phyloP scores from a whole-genome alignment of 1,139 yeast species.

The Debaryomyces psychrophilus region DNA sequence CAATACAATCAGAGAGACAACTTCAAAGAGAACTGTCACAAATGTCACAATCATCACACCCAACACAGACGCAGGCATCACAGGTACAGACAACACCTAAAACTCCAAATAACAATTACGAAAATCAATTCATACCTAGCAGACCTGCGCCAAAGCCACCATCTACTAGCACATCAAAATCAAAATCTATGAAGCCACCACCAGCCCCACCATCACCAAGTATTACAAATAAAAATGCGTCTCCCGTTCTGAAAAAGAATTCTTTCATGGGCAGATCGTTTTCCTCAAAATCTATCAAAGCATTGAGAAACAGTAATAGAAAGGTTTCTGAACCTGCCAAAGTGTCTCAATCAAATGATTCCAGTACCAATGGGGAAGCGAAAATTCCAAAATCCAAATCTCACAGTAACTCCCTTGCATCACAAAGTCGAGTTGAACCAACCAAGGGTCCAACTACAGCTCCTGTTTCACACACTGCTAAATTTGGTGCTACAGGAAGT shows the following conservation, averaged over 20 bases:
- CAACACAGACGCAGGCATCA: constrained; percentile 24
- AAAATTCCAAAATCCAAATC: constrained; percentile 50
- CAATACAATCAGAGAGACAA: constrained; percentile 10
- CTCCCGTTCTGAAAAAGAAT: constrained; percentile 21
- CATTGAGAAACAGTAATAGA: constrained; percentile 28
- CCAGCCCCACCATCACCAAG: constrained; percentile 14
- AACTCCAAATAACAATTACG: constrained; percentile 28
- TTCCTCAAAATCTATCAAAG: constrained; percentile 44
- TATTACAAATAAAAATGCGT: constrained; percentile 14
- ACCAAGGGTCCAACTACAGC: constrained; percentile 42
- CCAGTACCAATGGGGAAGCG: constrained; percentile 2
- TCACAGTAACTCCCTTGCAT: constrained; percentile 43
- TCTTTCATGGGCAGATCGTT: constrained; percentile 40
- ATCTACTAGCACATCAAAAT: constrained; percentile 13
- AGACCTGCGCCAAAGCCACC: constrained; percentile 71
- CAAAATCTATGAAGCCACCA: constrained; percentile 8
- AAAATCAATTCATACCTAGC: constrained; percentile 60
- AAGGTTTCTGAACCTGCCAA: constrained; percentile 26
- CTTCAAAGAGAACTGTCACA: constrained; percentile 17
- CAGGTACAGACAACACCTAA: constrained; percentile 12
- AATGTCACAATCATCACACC: constrained; percentile 17
- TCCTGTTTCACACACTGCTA: constrained; percentile 38
- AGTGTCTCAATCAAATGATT: constrained; percentile 20
- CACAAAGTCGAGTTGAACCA: constrained; percentile 25
- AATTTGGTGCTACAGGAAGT: constrained; percentile 25